Percentiles rank a stretch among this genome's conserved stretches.
Evolutionary conservation across 2,329 filamentous ascomycete species (phyloP).

Genomic region (Fulvia fulva): DNA sequence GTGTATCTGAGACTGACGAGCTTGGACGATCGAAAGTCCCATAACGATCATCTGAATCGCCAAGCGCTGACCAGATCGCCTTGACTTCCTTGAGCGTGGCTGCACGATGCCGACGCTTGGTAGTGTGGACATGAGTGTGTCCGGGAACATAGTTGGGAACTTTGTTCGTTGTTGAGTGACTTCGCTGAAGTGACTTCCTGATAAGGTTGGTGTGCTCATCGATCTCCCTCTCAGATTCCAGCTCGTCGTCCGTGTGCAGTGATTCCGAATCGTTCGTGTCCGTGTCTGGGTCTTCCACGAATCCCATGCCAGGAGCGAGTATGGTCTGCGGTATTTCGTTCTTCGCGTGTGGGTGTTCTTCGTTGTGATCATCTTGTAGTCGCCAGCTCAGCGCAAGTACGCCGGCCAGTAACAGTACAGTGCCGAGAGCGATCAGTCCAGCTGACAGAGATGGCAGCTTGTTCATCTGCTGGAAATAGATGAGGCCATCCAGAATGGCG

Average conservation of each 20-base stretch:
- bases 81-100: constrained; percentile 32
- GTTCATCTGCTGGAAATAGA: constrained; percentile 90
- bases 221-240: constrained; percentile 15
- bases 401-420: constrained; percentile 76
- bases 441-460: constrained; percentile 72
- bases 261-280: constrained; percentile 25
- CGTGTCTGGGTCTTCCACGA: constrained; percentile 31
- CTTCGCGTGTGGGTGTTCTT: constrained; percentile 46
- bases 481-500: constrained; percentile 91
- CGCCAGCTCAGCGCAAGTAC: constrained; percentile 93
- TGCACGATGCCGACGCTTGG: constrained; percentile 28
- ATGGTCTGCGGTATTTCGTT: constrained; percentile 55
- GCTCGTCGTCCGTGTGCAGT: constrained; percentile 23
- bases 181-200: constrained; percentile 16
- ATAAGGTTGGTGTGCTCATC: constrained; percentile 23
- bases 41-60: constrained; percentile 25
- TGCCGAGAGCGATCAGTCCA: constrained; percentile 79
- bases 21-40: constrained; percentile 22
- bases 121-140: constrained; percentile 14
- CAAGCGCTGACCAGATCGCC: constrained; percentile 32
- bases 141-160: constrained; percentile 7
- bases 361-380: constrained; percentile 67
- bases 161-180: constrained; percentile 13
- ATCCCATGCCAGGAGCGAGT: constrained; percentile 75
- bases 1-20: constrained; percentile 9